Base-by-base conservation (phyloP, 331 rosid species). In the Rosa hybrid region DNA sequence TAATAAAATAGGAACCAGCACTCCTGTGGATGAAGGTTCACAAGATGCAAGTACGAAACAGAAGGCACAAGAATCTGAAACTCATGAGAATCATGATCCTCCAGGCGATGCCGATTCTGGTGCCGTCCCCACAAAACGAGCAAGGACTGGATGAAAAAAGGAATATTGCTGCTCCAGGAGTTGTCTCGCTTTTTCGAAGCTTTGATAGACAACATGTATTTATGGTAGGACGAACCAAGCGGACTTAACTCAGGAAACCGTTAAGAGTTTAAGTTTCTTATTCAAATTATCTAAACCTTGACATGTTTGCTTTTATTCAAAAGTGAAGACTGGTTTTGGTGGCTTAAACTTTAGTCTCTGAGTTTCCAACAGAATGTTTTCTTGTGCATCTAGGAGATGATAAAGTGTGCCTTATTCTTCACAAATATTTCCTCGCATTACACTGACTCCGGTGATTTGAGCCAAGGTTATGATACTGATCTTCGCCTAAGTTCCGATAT, bases 111-210 rank as follows among this genome's bases (percentile, higher is more conserved):
- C 54, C 39, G 80, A 72, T 70, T 46, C 64, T 63, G 81, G 67
- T 45, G 75, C 59, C 49, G 87, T 88, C 2, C 86, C 88, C 5
- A 46, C 89, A 25, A 92, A 92, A 84, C 89, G 94, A 50, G 83
- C 73, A 14, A 88, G 85, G 87, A 81, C 81, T 44, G 79, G 78
- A 82, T 82, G 38, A 71, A 64, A 73, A 38, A 73, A 38, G 50
- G 63, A 2, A 0, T 53, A 17, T 82, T 71, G 70, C 74, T 69
- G 68, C 54, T 59, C 68, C 71, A 64, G 39, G 71, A 25, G 77
- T 27, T 76, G 67, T 42, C 51, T 65, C 45, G 57, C 21, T 41
- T 30, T 30, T 49, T 34, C 23, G 18, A 38, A 54, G 81, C 56
- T 25, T 68, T 72, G 69, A 82, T 65, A 34, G 56, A 46, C 46